Evolutionary conservation across 345 rosid species (phyloP).

Genomic region (Populus euphratica): DNA sequence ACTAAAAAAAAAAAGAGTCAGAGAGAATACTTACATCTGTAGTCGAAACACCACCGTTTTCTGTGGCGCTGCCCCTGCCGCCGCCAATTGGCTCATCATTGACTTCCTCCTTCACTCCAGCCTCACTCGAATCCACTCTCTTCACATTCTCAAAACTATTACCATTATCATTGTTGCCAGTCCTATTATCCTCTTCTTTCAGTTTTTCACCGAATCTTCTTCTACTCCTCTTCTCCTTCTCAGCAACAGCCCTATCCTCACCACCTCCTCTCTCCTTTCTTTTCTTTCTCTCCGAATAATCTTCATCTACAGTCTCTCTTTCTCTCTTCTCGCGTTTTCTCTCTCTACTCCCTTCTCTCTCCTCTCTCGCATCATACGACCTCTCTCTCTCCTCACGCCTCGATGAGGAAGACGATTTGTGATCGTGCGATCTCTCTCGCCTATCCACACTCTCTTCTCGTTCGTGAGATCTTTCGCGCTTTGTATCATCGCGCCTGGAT

Average conservation of each 20-base stretch:
- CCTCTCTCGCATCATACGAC: constrained; percentile 34
- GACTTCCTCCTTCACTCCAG: constrained; percentile 33
- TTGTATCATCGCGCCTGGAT: constrained; percentile 36
- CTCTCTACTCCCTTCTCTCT: constrained; percentile 33
- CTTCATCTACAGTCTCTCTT: constrained; percentile 42
- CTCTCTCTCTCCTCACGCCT: constrained; percentile 29
- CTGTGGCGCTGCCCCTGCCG: neutral
- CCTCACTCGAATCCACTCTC: constrained; percentile 19
- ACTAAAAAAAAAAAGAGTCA: neutral
- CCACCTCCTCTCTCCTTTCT: constrained; percentile 20
- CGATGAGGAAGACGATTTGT: constrained; percentile 7
- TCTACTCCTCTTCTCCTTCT: constrained; percentile 40
- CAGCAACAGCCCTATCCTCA: neutral
- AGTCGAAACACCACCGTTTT: constrained; percentile 24
- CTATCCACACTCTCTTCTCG: constrained; percentile 23
- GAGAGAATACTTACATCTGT: constrained; percentile 46
- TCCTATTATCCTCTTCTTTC: constrained; percentile 21
- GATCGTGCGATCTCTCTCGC: constrained; percentile 35
- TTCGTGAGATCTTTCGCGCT: constrained; percentile 33
- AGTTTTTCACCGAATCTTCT: constrained; percentile 53
- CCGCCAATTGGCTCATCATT: constrained; percentile 23
- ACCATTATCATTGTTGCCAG: neutral
- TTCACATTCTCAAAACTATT: constrained; percentile 11
- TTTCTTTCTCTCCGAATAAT: constrained; percentile 18
- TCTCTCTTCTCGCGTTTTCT: constrained; percentile 21